These are phyloP conservation scores for Globisporangium parvum DNA, from an alignment of 352 stramenopile genomes.

Conservation along the genomic window DNA sequence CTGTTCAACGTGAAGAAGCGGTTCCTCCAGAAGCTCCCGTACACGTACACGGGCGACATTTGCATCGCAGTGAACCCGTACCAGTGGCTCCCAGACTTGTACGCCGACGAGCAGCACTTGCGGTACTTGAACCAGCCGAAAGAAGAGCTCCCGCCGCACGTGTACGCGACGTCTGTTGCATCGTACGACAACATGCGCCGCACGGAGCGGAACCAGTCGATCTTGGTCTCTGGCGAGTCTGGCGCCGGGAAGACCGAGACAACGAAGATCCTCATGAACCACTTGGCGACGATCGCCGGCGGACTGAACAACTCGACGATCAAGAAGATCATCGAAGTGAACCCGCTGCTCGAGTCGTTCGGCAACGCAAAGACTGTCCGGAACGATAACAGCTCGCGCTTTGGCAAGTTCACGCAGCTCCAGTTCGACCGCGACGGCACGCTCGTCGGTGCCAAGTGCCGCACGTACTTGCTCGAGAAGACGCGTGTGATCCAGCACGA, in stretches of 20 bases:
- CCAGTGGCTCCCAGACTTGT: conserved; percentile 86
- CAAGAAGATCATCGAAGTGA: conserved; percentile 80
- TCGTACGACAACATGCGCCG: conserved; percentile 76
- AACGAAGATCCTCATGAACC: conserved; percentile 88
- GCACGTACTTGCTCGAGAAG: conserved; percentile 97
- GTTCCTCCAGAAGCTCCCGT: conserved; percentile 84
- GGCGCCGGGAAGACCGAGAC: conserved; percentile 88
- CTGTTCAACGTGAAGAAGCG: conserved; percentile 86
- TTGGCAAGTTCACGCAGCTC: conserved; percentile 55
- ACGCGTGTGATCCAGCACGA: conserved; percentile 94
- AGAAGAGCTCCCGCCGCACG: conserved; percentile 74
- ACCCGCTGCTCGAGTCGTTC: conserved; percentile 81
- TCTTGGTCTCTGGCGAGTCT: conserved; percentile 82
- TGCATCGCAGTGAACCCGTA: conserved; percentile 98
- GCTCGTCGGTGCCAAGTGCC: conserved; percentile 91
- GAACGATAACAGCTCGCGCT: conserved; percentile 46
- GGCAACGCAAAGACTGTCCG: conserved; percentile 60
- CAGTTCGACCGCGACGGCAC: conserved; percentile 49
- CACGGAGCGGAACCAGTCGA: conserved; percentile 72
- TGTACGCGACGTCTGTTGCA: conserved; percentile 73
- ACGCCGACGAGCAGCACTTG: conserved; percentile 70
- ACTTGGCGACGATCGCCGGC: conserved; percentile 68
- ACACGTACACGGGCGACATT: conserved; percentile 97
- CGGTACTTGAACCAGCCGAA: conserved; percentile 72
- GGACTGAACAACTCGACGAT: conserved; percentile 68